A percentile compares a stretch with the other conserved stretches of the same genome.
Evolutionary conservation across 306 rosid genomes (phyloP).

Genomic region (Urtica urens): DNA sequence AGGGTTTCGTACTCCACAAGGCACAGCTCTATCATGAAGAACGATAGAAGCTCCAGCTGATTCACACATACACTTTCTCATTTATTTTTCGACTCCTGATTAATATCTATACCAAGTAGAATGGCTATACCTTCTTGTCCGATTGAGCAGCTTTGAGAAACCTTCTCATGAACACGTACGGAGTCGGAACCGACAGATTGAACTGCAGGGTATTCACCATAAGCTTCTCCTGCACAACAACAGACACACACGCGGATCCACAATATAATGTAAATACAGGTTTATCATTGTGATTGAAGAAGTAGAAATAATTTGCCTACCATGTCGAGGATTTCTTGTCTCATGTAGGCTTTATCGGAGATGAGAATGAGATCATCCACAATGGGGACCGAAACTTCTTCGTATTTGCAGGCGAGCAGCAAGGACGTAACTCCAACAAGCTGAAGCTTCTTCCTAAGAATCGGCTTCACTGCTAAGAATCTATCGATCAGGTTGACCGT

Average conservation of each 20-base stretch:
- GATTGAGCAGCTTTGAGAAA: constrained; percentile 50
- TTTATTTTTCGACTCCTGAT: background rate
- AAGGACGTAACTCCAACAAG: constrained; percentile 54
- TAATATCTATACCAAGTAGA: background rate
- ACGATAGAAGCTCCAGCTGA: constrained; percentile 65
- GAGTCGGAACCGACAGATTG: constrained; percentile 47
- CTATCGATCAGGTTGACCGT: constrained; percentile 43
- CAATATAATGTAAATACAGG: background rate
- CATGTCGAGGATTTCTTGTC: constrained; percentile 42
- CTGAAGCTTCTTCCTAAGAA: constrained; percentile 46
- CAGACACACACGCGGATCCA: too few relatives aligned
- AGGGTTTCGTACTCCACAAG: constrained; percentile 70
- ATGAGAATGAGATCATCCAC: constrained; percentile 52
- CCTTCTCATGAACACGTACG: constrained; percentile 47
- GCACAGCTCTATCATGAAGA: constrained; percentile 74
- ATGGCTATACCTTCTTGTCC: constrained; percentile 36
- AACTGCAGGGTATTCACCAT: constrained; percentile 41
- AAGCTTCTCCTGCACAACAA: constrained; percentile 33
- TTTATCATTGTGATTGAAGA: background rate
- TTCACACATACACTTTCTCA: constrained; percentile 10
- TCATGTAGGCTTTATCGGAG: constrained; percentile 43
- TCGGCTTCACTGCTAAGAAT: constrained; percentile 32
- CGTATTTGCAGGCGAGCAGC: constrained; percentile 50
- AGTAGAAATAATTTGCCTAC: constrained; percentile 3
- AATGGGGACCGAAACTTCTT: constrained; percentile 51